Percentiles rank a stretch among this genome's conserved stretches.
Conservation (phyloP, 2,329 filamentous ascomycete species). For the Cordyceps sp. region DNA sequence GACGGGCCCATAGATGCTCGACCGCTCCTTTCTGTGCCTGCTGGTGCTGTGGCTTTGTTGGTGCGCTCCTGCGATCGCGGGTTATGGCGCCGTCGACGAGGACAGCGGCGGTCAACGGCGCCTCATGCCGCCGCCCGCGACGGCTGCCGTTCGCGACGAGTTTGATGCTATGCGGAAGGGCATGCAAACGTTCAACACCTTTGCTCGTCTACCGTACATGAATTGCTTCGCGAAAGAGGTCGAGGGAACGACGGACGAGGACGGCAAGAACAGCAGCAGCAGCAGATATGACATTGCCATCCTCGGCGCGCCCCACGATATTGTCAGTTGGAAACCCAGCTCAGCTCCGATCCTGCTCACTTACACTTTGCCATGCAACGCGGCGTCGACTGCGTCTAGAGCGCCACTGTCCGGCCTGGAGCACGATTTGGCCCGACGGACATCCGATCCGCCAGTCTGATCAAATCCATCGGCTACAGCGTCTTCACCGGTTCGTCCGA, state of each 20-base stretch:
- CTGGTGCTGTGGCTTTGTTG: too few relatives aligned
- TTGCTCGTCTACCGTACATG: constrained; percentile 9
- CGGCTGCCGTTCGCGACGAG: not conserved
- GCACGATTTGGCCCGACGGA: constrained; percentile 66
- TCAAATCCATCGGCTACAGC: constrained; percentile 22
- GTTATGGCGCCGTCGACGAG: too few relatives aligned
- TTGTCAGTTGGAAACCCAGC: constrained; percentile 5
- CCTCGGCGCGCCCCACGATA: constrained; percentile 13
- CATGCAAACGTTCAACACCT: constrained; percentile 4
- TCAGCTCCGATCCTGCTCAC: not conserved
- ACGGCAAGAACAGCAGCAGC: too few relatives aligned
- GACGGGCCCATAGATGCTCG: too few relatives aligned
- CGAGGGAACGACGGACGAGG: not conserved
- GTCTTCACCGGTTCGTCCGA: constrained; percentile 6
- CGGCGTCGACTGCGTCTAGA: too few relatives aligned
- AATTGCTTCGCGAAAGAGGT: constrained; percentile 9
- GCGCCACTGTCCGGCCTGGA: constrained; percentile 7
- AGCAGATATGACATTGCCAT: constrained; percentile 12
- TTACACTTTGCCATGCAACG: not conserved
- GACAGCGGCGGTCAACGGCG: too few relatives aligned
- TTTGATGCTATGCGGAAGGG: not conserved
- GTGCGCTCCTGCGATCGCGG: too few relatives aligned
- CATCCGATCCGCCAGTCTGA: constrained; percentile 61
- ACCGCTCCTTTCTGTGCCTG: too few relatives aligned
- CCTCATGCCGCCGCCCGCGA: too few relatives aligned